A percentile compares a stretch with the other conserved stretches of the same genome.
phyloP scores from a whole-genome alignment of 352 stramenopile genomes.

The Globisporangium paddicum region DNA sequence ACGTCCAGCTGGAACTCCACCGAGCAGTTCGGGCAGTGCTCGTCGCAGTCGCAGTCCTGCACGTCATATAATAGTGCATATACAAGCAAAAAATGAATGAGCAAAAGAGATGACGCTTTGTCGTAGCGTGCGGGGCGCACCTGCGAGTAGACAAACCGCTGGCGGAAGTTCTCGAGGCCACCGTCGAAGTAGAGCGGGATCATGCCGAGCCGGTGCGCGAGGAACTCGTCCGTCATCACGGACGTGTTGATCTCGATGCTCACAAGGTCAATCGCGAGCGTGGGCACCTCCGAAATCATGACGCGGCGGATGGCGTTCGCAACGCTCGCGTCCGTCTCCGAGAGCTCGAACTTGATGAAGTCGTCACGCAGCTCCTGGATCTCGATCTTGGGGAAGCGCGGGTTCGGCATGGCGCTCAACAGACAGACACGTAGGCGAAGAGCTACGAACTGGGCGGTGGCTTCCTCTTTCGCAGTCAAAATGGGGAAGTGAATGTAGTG shows the following conservation, averaged over 20 bases:
- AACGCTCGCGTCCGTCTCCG: conserved; percentile 95
- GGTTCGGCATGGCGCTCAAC: conserved; percentile 64
- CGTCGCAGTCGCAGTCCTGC: conserved; percentile 90
- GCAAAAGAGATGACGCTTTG: not conserved
- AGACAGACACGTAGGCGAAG: not conserved
- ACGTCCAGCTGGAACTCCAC: conserved; percentile 97
- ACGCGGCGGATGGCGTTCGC: conserved; percentile 97
- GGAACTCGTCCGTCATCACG: conserved; percentile 98
- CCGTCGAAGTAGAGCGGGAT: conserved; percentile 93
- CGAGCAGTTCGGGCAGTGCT: conserved; percentile 95
- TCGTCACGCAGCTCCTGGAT: conserved; percentile 93
- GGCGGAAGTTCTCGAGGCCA: conserved; percentile 84
- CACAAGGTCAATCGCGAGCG: conserved; percentile 98
- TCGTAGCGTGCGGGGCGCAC: not conserved
- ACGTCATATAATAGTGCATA: not conserved
- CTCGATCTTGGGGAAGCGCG: conserved; percentile 92
- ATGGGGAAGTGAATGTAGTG: conserved; percentile 6
- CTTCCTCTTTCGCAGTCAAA: conserved; percentile 9
- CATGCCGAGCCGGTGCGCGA: conserved; percentile 96
- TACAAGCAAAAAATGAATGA: not conserved
- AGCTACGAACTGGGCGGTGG: not conserved
- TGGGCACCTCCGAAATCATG: conserved; percentile 97
- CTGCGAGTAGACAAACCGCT: conserved; percentile 87
- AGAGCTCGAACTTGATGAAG: conserved; percentile 97
- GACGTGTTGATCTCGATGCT: conserved; percentile 97